These are phyloP conservation scores for Gossypium longicalyx DNA, from an alignment of 345 rosid species.

Conservation along the genomic window DNA sequence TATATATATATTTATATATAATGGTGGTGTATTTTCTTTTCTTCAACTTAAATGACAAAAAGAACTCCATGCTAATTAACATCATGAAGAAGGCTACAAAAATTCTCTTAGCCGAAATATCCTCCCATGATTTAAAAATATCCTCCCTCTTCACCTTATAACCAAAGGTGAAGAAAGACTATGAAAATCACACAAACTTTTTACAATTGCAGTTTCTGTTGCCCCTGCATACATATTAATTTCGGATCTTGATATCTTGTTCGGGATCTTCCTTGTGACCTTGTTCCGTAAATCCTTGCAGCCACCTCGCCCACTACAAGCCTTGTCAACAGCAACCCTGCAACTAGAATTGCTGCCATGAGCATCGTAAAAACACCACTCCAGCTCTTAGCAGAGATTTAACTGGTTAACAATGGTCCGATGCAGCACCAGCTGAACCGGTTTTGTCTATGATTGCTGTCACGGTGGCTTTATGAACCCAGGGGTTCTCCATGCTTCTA, in stretches of 20 bases:
- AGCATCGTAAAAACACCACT: conserved; percentile 79
- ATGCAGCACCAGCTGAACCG: conserved; percentile 94
- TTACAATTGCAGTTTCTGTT: background rate
- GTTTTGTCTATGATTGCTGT: conserved; percentile 95
- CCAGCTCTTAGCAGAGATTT: conserved; percentile 85
- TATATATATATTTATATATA: no score
- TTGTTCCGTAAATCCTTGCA: conserved; percentile 55
- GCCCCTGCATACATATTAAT: conserved; percentile 18
- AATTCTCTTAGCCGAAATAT: no score
- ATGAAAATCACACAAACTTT: conserved; percentile 9
- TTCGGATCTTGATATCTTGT: conserved; percentile 21
- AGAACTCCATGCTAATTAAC: no score
- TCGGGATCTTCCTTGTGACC: conserved; percentile 19
- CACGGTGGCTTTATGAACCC: conserved; percentile 56
- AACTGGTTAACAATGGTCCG: conserved; percentile 83
- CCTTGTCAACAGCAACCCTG: conserved; percentile 70
- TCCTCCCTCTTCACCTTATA: conserved; percentile 16
- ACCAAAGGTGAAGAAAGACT: background rate
- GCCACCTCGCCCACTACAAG: conserved; percentile 75
- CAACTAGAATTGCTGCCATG: conserved; percentile 73
- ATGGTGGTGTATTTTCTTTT: no score
- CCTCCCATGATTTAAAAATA: no score
- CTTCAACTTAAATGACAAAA: no score
- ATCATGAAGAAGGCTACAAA: no score
- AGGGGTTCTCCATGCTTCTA: conserved; percentile 90